Evolutionary conservation across 768 basidiomycete species (phyloP).

Genomic region (Tulasnella sp.): DNA sequence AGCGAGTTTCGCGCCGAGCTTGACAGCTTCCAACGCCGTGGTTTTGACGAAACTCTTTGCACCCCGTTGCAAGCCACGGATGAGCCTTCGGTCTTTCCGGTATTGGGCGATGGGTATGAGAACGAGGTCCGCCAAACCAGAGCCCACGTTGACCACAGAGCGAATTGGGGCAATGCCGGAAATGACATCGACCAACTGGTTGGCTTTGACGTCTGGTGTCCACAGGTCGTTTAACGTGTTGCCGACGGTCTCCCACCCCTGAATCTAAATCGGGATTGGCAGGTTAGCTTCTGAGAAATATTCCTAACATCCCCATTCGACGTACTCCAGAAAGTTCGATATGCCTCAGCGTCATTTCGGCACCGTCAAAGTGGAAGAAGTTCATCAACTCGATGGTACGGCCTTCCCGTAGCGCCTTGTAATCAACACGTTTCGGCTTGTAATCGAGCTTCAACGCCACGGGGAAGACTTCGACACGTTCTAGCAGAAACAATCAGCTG

Average conservation of each 20-base stretch:
- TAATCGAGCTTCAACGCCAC: slow-evolving; percentile 96
- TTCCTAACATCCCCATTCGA: slow-evolving; percentile 29
- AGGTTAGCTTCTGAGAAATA: not conserved
- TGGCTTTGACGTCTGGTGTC: slow-evolving; percentile 99
- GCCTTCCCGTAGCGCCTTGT: slow-evolving; percentile 83
- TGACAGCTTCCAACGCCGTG: slow-evolving; percentile 93
- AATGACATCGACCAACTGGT: slow-evolving; percentile 93
- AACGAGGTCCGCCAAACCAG: slow-evolving; percentile 93
- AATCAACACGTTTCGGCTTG: slow-evolving; percentile 95
- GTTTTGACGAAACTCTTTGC: slow-evolving; percentile 89
- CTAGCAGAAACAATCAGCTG: slow-evolving; percentile 41
- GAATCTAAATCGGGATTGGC: slow-evolving; percentile 55
- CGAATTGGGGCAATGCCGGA: slow-evolving; percentile 95
- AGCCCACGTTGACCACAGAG: slow-evolving; percentile 95
- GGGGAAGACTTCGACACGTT: slow-evolving; percentile 92
- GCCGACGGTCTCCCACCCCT: slow-evolving; percentile 87
- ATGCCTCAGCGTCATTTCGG: slow-evolving; percentile 95
- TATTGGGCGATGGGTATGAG: slow-evolving; percentile 96
- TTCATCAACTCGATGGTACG: slow-evolving; percentile 97
- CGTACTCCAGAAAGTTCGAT: slow-evolving; percentile 87
- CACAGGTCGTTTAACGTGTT: slow-evolving; percentile 94
- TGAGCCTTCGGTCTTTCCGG: slow-evolving; percentile 90
- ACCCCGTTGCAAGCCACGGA: slow-evolving; percentile 91
- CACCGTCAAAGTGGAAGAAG: slow-evolving; percentile 99
- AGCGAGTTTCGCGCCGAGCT: slow-evolving; percentile 86